Conservation (phyloP, 495 filamentous ascomycete genomes). For the Jackrogersella minutella region DNA sequence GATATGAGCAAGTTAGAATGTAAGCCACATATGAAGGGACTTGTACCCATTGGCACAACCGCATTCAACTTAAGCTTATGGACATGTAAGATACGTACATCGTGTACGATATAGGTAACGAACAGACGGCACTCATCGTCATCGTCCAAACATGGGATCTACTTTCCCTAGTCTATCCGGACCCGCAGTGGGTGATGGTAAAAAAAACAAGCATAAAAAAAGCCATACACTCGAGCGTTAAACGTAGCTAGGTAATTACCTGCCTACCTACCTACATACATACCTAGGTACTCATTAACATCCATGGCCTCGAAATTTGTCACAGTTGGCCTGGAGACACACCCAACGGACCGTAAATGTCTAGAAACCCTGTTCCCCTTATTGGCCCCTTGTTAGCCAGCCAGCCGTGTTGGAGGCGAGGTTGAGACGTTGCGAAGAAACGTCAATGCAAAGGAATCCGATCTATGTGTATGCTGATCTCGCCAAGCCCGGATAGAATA, state of each 20-base stretch:
- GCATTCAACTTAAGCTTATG: too few relatives aligned
- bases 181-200: constrained; percentile 20
- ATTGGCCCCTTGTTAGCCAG: background rate
- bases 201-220: constrained; percentile 32
- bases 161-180: constrained; percentile 27
- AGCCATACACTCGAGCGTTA: background rate
- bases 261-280: too few relatives aligned
- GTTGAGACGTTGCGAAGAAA: constrained; percentile 31
- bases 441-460: constrained; percentile 27
- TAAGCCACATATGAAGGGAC: too few relatives aligned
- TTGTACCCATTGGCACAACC: too few relatives aligned
- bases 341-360: too few relatives aligned
- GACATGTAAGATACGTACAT: background rate
- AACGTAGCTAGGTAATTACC: too few relatives aligned
- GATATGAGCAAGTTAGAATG: too few relatives aligned
- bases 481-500: constrained; percentile 12
- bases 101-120: background rate
- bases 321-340: constrained; percentile 1
- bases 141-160: constrained; percentile 33
- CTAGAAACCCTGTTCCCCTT: constrained; percentile 2
- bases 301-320: constrained; percentile 8
- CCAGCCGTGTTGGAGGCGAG: constrained; percentile 26
- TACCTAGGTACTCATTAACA: too few relatives aligned
- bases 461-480: constrained; percentile 35
- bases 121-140: constrained; percentile 12